These are phyloP conservation scores for Monilinia fructicola DNA, from an alignment of 2,329 filamentous ascomycete species.

Conservation along the genomic window DNA sequence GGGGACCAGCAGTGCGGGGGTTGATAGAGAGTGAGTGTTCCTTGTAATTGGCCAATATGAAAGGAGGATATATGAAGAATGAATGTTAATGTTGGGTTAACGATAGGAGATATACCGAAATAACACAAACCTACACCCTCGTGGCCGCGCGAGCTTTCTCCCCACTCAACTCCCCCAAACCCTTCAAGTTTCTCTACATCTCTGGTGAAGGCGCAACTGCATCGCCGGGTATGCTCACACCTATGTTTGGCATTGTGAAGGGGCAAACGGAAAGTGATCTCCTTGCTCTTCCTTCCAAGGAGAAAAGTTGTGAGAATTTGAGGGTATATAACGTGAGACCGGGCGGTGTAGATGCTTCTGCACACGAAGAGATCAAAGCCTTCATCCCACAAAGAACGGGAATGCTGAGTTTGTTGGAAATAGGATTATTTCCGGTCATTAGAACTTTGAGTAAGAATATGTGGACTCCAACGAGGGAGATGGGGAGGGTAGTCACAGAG, in stretches of 20 bases:
- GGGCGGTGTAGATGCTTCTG: slow-evolving; percentile 54
- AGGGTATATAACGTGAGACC: slow-evolving; percentile 59
- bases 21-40: slow-evolving; percentile 55
- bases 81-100: slow-evolving; percentile 10
- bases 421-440: slow-evolving; percentile 32
- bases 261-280: slow-evolving; percentile 63
- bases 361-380: slow-evolving; percentile 45
- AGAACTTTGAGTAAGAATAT: slow-evolving; percentile 39
- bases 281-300: slow-evolving; percentile 48
- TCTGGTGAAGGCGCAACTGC: slow-evolving; percentile 58
- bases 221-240: slow-evolving; percentile 54
- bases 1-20: slow-evolving; percentile 61
- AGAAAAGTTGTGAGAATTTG: slow-evolving; percentile 47
- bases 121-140: slow-evolving; percentile 66
- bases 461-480: slow-evolving; percentile 47
- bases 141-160: slow-evolving; percentile 62
- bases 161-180: slow-evolving; percentile 45
- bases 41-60: no score
- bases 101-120: slow-evolving; percentile 59
- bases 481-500: slow-evolving; percentile 50
- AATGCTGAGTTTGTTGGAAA: slow-evolving; percentile 31
- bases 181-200: slow-evolving; percentile 70
- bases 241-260: slow-evolving; percentile 63
- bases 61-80: neutral
- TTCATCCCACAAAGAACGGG: slow-evolving; percentile 39